These are phyloP conservation scores for Helichrysum umbraculigerum DNA, from an alignment of 129 eudicot genomes.

Conservation along the genomic window DNA sequence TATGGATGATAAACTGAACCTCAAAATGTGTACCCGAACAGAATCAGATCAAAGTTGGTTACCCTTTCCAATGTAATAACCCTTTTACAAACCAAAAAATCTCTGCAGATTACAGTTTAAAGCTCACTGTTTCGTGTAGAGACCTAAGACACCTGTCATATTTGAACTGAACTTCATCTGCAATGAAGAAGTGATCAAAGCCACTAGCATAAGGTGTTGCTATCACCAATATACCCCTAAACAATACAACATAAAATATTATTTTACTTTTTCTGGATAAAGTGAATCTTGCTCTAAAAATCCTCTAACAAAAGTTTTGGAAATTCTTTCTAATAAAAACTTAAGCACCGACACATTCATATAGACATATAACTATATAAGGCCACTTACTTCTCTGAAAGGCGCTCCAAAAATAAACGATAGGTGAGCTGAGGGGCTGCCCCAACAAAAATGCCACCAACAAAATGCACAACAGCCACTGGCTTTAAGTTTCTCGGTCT, in stretches of 20 bases:
- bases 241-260: conserved; percentile 25
- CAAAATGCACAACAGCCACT: conserved; percentile 70
- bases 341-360: neutral
- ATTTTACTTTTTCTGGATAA: conserved; percentile 13
- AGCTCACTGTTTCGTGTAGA: conserved; percentile 74
- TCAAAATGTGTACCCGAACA: neutral
- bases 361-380: conserved; percentile 10
- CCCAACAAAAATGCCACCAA: conserved; percentile 98
- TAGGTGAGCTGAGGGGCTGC: conserved; percentile 99
- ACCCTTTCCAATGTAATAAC: neutral
- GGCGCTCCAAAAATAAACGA: conserved; percentile 83
- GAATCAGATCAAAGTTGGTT: neutral
- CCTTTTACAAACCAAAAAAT: neutral
- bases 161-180: conserved; percentile 96
- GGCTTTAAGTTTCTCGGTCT: conserved; percentile 63
- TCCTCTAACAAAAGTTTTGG: neutral
- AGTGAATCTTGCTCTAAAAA: neutral
- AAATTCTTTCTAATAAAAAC: no score
- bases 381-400: conserved; percentile 68
- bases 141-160: conserved; percentile 79
- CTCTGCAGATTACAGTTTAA: conserved; percentile 20
- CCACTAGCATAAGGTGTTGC: conserved; percentile 99
- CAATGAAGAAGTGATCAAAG: conserved; percentile 90
- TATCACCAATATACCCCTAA: conserved; percentile 83
- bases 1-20: neutral